Evolutionary conservation across 257 asterid species (phyloP).

Genomic region (Penstemon davidsonii): DNA sequence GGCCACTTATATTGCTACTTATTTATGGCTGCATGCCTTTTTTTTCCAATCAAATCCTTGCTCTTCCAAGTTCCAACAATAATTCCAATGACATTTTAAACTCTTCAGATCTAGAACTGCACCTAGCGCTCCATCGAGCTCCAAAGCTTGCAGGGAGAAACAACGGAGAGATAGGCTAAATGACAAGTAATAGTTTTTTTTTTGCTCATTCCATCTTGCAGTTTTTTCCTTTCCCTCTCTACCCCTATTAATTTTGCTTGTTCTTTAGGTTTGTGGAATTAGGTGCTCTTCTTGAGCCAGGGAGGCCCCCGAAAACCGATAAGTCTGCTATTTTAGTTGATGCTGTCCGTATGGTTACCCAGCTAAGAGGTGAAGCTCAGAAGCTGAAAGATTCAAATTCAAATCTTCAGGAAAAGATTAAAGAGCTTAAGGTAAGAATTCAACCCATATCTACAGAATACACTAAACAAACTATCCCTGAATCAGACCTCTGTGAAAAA

Average conservation of each 20-base stretch:
- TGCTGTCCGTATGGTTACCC: constrained; percentile 70
- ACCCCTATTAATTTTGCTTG: constrained; percentile 10
- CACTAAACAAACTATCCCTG: not conserved
- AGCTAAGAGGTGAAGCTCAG: constrained; percentile 63
- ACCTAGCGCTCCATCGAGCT: constrained; percentile 52
- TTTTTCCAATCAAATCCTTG: not conserved
- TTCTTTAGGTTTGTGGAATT: constrained; percentile 61
- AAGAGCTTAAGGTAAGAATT: constrained; percentile 63
- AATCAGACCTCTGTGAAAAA: not conserved
- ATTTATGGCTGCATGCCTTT: not conserved
- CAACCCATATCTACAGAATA: not conserved
- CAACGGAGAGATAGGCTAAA: constrained; percentile 70
- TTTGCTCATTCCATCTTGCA: not conserved
- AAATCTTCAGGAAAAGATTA: constrained; percentile 66
- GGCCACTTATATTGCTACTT: not conserved
- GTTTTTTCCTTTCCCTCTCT: constrained; percentile 7
- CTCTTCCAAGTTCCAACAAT: not conserved
- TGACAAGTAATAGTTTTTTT: constrained; percentile 51
- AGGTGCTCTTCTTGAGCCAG: constrained; percentile 76
- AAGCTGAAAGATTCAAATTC: constrained; percentile 64
- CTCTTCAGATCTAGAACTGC: constrained; percentile 49
- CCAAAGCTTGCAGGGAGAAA: constrained; percentile 83
- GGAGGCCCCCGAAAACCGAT: constrained; percentile 70
- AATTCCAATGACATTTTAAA: not conserved
- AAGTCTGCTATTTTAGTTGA: constrained; percentile 67